Base-by-base conservation (phyloP, 768 basidiomycete genomes). In the Boletus pseudopeckii region DNA sequence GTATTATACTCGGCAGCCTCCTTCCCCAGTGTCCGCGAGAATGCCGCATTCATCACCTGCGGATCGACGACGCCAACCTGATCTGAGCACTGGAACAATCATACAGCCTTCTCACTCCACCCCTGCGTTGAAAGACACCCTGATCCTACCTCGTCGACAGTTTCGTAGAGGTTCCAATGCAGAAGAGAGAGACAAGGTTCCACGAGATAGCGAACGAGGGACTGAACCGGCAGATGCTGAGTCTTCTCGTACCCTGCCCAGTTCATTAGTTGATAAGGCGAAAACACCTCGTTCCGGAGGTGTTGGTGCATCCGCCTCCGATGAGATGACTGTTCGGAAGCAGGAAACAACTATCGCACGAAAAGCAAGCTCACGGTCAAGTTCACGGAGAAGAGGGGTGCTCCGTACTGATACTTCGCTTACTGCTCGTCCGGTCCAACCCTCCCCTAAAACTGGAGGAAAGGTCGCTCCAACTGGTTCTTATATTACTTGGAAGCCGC, bases 1-100 rank as follows among this genome's bases (percentile, higher is more conserved):
- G 48, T 66, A 73, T 42, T 68, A 70, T 40, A 61, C 70, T 26
- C 71, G 76, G 7, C 72, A 78, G 10, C 70, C 77, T 15, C 64
- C 69, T 48, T 70, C 72, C 34, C 68, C 72, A 22, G 63, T 68
- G n/a, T 72, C 68, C 9, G 50, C 65, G 10, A 69, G 68, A 45
- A 34, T 53, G 14, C 63, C 60, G 30, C 62, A 58, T 53, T 50
- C 64, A 37, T 63, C 61, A n/a, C 39, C 59, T 54, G 50, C 34
- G 4, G 56, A 72, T 69, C 47, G 61, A 49, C 69, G 64, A 48
- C 68, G 69, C 26, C 60, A 56, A 26, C 56, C 50, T 14, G 69
- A 71, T 49, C 11, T 56, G 32, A 53, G 42, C 33, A 46, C 48
- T 26, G 69, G 55, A 45, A 44, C 52, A 32, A 36, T 47, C 34